These are phyloP conservation scores for Trichoderma koningii DNA, from an alignment of 2,329 filamentous ascomycete species.

Conservation along the genomic window DNA sequence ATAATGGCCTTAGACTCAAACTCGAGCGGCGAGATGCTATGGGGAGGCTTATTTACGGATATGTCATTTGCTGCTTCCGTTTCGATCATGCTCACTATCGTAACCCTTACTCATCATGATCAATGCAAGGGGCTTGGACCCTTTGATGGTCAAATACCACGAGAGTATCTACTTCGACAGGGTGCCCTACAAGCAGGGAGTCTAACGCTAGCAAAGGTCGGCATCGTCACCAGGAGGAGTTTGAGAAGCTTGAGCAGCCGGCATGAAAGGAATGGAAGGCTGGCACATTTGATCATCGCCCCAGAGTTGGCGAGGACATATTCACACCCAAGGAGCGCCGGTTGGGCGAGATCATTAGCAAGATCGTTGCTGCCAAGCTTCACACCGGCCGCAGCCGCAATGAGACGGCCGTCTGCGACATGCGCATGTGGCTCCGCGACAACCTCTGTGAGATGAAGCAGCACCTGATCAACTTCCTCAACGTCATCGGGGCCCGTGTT, in stretches of 20 bases:
- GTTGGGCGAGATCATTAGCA: slow-evolving; percentile 81
- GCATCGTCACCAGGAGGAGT: slow-evolving; percentile 75
- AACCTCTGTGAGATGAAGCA: slow-evolving; percentile 69
- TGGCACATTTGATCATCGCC: slow-evolving; percentile 53
- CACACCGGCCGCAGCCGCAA: slow-evolving; percentile 88
- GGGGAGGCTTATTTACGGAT: slow-evolving; percentile 56
- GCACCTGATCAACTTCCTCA: slow-evolving; percentile 42
- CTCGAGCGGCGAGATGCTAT: slow-evolving; percentile 40
- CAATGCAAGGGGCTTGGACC: too few species aligned
- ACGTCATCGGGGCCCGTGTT: slow-evolving; percentile 67
- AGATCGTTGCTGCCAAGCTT: slow-evolving; percentile 81
- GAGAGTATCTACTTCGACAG: slow-evolving; percentile 65
- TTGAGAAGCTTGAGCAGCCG: slow-evolving; percentile 76
- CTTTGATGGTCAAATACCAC: too few species aligned
- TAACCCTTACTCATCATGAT: too few species aligned
- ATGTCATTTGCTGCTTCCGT: slow-evolving; percentile 29
- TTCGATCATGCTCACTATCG: too few species aligned
- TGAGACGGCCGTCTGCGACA: slow-evolving; percentile 85
- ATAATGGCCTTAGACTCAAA: slow-evolving; percentile 38
- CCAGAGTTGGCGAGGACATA: slow-evolving; percentile 59
- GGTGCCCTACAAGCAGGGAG: slow-evolving; percentile 74
- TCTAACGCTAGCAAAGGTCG: too few species aligned
- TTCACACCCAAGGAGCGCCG: slow-evolving; percentile 70
- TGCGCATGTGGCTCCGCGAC: slow-evolving; percentile 78
- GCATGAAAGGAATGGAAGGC: slow-evolving; percentile 56